A percentile compares a stretch with the other conserved stretches of the same genome.
Evolutionary conservation across 352 stramenopile genomes (phyloP).

Genomic region (Globisporangium barbulae): DNA sequence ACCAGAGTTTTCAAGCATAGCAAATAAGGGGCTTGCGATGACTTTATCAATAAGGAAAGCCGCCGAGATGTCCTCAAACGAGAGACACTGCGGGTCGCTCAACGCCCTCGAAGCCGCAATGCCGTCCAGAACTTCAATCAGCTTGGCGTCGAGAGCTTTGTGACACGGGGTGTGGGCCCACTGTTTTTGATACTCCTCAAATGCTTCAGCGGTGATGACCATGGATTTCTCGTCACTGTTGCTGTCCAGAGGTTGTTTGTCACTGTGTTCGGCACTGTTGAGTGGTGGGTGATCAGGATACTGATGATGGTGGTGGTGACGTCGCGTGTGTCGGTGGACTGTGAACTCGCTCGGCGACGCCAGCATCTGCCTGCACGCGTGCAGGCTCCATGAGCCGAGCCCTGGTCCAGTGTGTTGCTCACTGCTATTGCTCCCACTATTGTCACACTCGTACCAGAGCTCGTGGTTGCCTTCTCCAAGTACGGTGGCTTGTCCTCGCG

Average conservation of each 20-base stretch:
- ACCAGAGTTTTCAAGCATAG: background rate
- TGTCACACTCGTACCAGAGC: slow-evolving; percentile 62
- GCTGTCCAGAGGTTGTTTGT: background rate
- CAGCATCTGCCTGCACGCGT: slow-evolving; percentile 44
- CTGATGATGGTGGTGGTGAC: background rate
- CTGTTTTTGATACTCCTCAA: background rate
- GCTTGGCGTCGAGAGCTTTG: slow-evolving; percentile 18
- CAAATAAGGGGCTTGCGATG: background rate
- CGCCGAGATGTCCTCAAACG: slow-evolving; percentile 30
- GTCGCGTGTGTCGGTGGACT: slow-evolving; percentile 25
- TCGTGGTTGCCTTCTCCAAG: slow-evolving; percentile 59
- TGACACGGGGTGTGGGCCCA: background rate
- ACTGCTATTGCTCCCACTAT: background rate
- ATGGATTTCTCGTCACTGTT: background rate
- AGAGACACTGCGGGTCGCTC: slow-evolving; percentile 20
- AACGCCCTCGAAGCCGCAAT: slow-evolving; percentile 22
- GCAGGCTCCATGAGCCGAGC: slow-evolving; percentile 46
- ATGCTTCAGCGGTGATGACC: background rate
- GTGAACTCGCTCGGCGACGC: slow-evolving; percentile 38
- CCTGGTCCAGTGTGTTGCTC: background rate
- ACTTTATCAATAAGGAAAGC: slow-evolving; percentile 24
- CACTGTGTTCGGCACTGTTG: background rate
- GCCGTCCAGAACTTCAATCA: slow-evolving; percentile 27
- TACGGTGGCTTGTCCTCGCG: slow-evolving; percentile 53
- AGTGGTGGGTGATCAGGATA: too few relatives aligned